Evolutionary conservation across 2,329 filamentous ascomycete genomes (phyloP).

Genomic region (Talaromyces sp.): DNA sequence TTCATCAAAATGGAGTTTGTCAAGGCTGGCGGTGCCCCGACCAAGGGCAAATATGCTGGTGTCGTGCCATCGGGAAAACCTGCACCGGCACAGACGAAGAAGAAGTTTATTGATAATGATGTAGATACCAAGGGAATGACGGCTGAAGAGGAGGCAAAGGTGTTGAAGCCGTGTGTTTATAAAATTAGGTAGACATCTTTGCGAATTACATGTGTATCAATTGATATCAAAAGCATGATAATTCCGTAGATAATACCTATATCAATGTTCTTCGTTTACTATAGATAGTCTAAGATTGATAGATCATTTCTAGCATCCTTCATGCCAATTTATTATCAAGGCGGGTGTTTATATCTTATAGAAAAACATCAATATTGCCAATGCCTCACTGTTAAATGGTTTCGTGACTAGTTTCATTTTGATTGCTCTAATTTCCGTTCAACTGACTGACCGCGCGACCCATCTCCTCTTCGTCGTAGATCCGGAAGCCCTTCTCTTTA

Average conservation of each 20-base stretch:
- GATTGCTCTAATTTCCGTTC: slow-evolving; percentile 32
- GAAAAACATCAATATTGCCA: background rate
- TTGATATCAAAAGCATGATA: background rate
- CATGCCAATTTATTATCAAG: background rate
- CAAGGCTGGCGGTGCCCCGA: slow-evolving; percentile 66
- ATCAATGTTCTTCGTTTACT: background rate
- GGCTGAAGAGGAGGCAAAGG: slow-evolving; percentile 59
- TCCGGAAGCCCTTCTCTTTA: slow-evolving; percentile 95
- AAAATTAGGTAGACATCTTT: slow-evolving; percentile 63
- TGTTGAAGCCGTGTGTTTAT: slow-evolving; percentile 93
- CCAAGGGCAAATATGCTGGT: slow-evolving; percentile 64
- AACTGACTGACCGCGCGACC: slow-evolving; percentile 76
- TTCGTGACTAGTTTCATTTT: slow-evolving; percentile 1
- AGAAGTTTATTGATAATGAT: slow-evolving; percentile 54
- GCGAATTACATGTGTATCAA: background rate
- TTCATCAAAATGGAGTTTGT: slow-evolving; percentile 96
- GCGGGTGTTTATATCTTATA: background rate
- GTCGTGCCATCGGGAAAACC: slow-evolving; percentile 16
- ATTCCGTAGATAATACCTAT: no score
- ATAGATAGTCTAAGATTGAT: background rate
- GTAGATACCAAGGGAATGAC: slow-evolving; percentile 50
- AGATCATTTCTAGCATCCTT: background rate
- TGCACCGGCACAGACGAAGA: slow-evolving; percentile 34
- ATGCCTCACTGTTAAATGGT: slow-evolving; percentile 6
- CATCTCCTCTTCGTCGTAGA: slow-evolving; percentile 99